These are phyloP conservation scores for Mycosarcoma mackinlayi DNA, from an alignment of 1,284 basidiomycete species.

Conservation along the genomic window DNA sequence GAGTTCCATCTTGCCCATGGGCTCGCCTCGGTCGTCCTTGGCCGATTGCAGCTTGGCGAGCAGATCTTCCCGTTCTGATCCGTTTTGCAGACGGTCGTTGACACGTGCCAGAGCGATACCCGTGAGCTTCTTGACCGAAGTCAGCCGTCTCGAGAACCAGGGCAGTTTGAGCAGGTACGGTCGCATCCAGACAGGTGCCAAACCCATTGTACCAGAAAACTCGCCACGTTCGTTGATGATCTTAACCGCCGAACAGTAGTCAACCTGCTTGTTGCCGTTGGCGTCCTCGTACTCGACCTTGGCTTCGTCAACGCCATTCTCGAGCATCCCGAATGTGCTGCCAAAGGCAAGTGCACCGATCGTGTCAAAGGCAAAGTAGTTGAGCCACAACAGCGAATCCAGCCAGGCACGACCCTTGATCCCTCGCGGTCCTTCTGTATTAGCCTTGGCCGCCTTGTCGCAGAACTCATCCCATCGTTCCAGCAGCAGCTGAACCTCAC, in stretches of 20 bases:
- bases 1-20: constrained; percentile 81
- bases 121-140: constrained; percentile 77
- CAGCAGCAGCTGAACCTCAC: constrained; percentile 56
- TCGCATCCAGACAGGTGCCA: constrained; percentile 75
- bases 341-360: constrained; percentile 67
- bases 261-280: constrained; percentile 69
- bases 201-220: constrained; percentile 84
- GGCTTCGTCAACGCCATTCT: constrained; percentile 79
- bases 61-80: constrained; percentile 76
- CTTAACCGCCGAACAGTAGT: constrained; percentile 81
- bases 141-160: constrained; percentile 80
- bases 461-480: constrained; percentile 62
- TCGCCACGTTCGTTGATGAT: constrained; percentile 91
- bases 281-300: constrained; percentile 70
- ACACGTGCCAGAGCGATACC: constrained; percentile 80
- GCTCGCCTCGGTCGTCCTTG: constrained; percentile 80
- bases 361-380: constrained; percentile 80
- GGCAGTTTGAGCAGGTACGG: constrained; percentile 54
- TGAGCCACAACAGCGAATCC: constrained; percentile 74
- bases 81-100: constrained; percentile 76
- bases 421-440: constrained; percentile 49
- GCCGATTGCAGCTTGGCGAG: constrained; percentile 82
- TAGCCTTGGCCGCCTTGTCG: constrained; percentile 43
- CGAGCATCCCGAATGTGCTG: constrained; percentile 84
- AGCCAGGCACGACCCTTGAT: constrained; percentile 60